Conservation (phyloP, 2,329 filamentous ascomycete genomes). For the Passalora sequoiae region DNA sequence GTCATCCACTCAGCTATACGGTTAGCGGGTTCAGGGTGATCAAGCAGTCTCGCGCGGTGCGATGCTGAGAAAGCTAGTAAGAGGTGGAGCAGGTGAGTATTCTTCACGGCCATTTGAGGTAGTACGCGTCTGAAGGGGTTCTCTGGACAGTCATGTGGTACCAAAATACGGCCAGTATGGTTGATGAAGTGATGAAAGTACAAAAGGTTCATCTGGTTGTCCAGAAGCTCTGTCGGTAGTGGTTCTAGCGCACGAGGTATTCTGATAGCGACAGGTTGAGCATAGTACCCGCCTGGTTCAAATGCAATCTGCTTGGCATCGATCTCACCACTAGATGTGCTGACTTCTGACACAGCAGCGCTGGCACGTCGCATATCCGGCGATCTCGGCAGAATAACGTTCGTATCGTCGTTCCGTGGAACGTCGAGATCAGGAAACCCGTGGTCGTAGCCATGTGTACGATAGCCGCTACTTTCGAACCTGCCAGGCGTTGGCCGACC, state of each 20-base stretch:
- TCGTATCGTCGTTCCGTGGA: conserved; percentile 64
- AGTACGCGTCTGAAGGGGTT: conserved; percentile 58
- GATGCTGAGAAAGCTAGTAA: conserved; percentile 79
- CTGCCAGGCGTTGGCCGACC: conserved; percentile 15
- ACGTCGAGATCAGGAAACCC: conserved; percentile 66
- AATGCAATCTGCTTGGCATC: conserved; percentile 45
- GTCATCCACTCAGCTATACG: conserved; percentile 77
- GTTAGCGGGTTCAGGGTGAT: conserved; percentile 67
- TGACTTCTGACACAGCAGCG: conserved; percentile 29
- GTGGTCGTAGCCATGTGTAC: conserved; percentile 64
- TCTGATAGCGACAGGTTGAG: conserved; percentile 60
- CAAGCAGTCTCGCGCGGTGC: conserved; percentile 69
- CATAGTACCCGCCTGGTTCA: conserved; percentile 63
- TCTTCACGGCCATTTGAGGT: conserved; percentile 62
- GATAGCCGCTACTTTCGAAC: conserved; percentile 19
- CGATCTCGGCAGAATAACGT: conserved; percentile 50
- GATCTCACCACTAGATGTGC: conserved; percentile 23
- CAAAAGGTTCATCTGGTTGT: conserved; percentile 76
- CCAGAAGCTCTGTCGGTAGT: conserved; percentile 53
- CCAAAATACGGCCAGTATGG: conserved; percentile 66
- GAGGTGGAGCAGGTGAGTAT: conserved; percentile 68
- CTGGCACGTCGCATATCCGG: conserved; percentile 30
- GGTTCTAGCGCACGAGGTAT: conserved; percentile 55
- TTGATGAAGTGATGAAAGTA: conserved; percentile 72
- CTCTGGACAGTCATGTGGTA: conserved; percentile 57